Percentiles rank a stretch among this genome's conserved stretches.
These are phyloP conservation scores for Suhomyces sp. DNA, from an alignment of 805 yeast species.

Conservation along the genomic window DNA sequence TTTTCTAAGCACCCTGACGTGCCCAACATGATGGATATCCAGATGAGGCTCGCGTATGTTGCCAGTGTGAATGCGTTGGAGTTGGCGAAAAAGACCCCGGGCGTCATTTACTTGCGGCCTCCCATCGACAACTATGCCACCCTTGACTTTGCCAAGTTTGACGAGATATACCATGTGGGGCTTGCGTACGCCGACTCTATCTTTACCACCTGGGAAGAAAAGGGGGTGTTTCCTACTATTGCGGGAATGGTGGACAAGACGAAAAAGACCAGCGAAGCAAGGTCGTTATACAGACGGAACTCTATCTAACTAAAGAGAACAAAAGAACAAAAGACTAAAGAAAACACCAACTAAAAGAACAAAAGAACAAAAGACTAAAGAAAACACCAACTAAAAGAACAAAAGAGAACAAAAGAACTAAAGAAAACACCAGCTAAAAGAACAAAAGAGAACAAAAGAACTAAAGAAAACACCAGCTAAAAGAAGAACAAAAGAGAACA, in stretches of 20 bases:
- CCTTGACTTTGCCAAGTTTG: conserved; percentile 86
- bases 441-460: too few relatives aligned
- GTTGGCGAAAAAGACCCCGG: conserved; percentile 77
- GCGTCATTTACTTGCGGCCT: conserved; percentile 85
- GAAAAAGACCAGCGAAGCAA: conserved; percentile 19
- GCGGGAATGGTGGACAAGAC: conserved; percentile 45
- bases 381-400: too few relatives aligned
- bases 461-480: too few relatives aligned
- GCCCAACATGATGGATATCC: conserved; percentile 94
- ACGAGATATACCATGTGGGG: conserved; percentile 84
- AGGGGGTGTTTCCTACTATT: conserved; percentile 57
- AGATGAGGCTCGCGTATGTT: conserved; percentile 88
- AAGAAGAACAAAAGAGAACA: too few relatives aligned
- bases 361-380: too few relatives aligned
- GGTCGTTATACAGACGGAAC: conserved; percentile 53
- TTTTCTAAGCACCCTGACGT: conserved; percentile 83
- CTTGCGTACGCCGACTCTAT: conserved; percentile 62
- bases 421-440: too few relatives aligned
- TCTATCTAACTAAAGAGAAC: conserved; percentile 45
- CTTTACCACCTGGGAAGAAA: conserved; percentile 49
- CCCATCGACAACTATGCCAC: conserved; percentile 93
- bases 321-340: too few relatives aligned
- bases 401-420: too few relatives aligned
- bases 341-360: too few relatives aligned
- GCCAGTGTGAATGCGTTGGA: conserved; percentile 93